Evolutionary conservation across 495 filamentous ascomycete genomes (phyloP).

Genomic region (Penicillium salamii): DNA sequence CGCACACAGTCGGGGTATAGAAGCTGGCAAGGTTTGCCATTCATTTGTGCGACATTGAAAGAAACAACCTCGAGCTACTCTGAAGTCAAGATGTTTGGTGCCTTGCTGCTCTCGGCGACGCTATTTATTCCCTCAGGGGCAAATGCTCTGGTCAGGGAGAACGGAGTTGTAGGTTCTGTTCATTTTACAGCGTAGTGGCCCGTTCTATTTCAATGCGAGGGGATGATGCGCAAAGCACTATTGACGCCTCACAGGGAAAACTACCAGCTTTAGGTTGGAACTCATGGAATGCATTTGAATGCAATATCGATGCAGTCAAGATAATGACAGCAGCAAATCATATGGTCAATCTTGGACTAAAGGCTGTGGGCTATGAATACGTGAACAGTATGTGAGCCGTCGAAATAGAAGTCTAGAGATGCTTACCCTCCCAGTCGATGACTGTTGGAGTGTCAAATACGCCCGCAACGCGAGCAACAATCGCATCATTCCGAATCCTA

Average conservation of each 20-base stretch:
- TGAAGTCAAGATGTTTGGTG: conserved; percentile 4
- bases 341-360: conserved; percentile 52
- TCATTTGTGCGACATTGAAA: background rate
- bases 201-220: background rate
- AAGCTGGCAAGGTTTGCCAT: background rate
- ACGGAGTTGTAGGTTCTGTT: conserved; percentile 24
- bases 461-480: conserved; percentile 44
- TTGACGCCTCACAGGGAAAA: conserved; percentile 27
- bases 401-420: background rate
- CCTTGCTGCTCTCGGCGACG: conserved; percentile 7
- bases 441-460: conserved; percentile 62
- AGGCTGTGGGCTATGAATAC: conserved; percentile 66
- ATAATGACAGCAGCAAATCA: conserved; percentile 50
- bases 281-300: conserved; percentile 58
- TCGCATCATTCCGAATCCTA: conserved; percentile 52
- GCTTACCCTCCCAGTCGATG: conserved; percentile 35
- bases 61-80: too few species aligned
- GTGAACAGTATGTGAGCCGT: conserved; percentile 45
- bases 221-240: background rate
- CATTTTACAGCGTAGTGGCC: too few species aligned
- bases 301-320: conserved; percentile 52
- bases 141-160: conserved; percentile 25
- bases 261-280: conserved; percentile 61
- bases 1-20: background rate
- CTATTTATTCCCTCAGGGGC: conserved; percentile 16